Conservation (phyloP, 1,284 basidiomycete genomes). For the Meripilus lineatus region DNA sequence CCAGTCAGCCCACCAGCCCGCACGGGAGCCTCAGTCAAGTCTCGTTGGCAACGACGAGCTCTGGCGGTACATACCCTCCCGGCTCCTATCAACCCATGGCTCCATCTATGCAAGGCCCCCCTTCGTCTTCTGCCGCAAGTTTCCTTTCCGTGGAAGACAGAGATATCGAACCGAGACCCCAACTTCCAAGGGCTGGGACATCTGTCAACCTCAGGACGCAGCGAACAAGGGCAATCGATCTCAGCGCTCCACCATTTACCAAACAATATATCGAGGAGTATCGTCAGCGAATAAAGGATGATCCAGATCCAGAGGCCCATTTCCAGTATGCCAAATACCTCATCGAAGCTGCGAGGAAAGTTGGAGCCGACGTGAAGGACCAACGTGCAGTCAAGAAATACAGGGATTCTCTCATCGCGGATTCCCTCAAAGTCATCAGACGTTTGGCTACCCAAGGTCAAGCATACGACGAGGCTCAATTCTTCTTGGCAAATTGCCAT, state of each 20-base stretch:
- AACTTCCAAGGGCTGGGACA: slow-evolving; percentile 53
- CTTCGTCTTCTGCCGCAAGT: neutral
- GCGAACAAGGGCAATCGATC: slow-evolving; percentile 80
- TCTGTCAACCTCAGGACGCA: slow-evolving; percentile 58
- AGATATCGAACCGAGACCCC: slow-evolving; percentile 54
- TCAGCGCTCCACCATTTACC: slow-evolving; percentile 85
- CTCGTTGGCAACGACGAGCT: slow-evolving; percentile 14
- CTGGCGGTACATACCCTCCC: slow-evolving; percentile 16
- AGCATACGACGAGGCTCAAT: slow-evolving; percentile 96
- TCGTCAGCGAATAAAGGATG: slow-evolving; percentile 92
- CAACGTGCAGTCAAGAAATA: slow-evolving; percentile 85
- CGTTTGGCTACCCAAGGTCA: slow-evolving; percentile 87
- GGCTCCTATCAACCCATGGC: slow-evolving; percentile 10
- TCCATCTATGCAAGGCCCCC: slow-evolving; percentile 14
- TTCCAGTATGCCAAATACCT: slow-evolving; percentile 97
- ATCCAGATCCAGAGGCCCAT: slow-evolving; percentile 98
- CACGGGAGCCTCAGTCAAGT: neutral
- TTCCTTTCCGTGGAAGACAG: slow-evolving; percentile 24
- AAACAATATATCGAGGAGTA: slow-evolving; percentile 98
- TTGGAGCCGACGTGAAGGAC: slow-evolving; percentile 69
- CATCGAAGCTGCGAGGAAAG: slow-evolving; percentile 97
- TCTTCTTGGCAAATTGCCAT: slow-evolving; percentile 97
- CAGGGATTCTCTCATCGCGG: slow-evolving; percentile 82
- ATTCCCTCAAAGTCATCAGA: slow-evolving; percentile 91
- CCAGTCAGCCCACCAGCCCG: slow-evolving; percentile 2